Percentiles rank a stretch among this genome's conserved stretches.
phyloP scores from a whole-genome alignment of 2,329 filamentous ascomycete genomes.

The Penicillium sp. region DNA sequence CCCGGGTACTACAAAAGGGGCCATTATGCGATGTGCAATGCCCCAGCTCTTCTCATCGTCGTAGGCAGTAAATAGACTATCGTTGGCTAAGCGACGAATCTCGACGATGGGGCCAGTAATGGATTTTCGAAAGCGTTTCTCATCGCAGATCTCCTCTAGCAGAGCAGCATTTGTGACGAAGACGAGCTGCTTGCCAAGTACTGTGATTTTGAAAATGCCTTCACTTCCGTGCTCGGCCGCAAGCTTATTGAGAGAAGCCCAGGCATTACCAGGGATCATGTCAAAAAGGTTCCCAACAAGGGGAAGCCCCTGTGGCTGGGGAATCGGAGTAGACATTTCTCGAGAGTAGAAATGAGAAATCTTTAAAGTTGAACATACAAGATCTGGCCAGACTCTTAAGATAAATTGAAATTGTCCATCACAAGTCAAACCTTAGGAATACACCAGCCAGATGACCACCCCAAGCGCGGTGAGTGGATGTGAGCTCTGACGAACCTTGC shows the following conservation, averaged over 20 bases:
- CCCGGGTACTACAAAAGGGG: slow-evolving; percentile 48
- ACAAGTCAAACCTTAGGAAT: background rate
- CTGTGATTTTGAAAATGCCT: slow-evolving; percentile 63
- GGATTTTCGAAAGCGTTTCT: slow-evolving; percentile 59
- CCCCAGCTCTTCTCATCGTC: slow-evolving; percentile 60
- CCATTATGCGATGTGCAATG: slow-evolving; percentile 58
- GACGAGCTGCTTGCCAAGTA: slow-evolving; percentile 49
- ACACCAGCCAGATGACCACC: background rate
- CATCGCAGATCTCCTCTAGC: slow-evolving; percentile 66
- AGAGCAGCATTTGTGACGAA: slow-evolving; percentile 58
- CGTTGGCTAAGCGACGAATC: slow-evolving; percentile 62
- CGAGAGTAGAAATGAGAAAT: background rate
- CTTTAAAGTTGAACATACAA: background rate
- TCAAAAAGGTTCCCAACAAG: slow-evolving; percentile 57
- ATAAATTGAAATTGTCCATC: too few relatives aligned
- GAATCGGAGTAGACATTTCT: slow-evolving; percentile 51
- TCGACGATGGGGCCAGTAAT: slow-evolving; percentile 57
- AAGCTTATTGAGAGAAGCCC: slow-evolving; percentile 53
- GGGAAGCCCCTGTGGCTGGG: slow-evolving; percentile 53
- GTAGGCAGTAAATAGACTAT: slow-evolving; percentile 67
- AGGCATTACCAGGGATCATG: slow-evolving; percentile 52
- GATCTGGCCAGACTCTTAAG: background rate
- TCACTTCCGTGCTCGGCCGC: slow-evolving; percentile 50
- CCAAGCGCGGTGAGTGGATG: too few relatives aligned
- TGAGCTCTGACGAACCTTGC: too few relatives aligned